Evolutionary conservation across 164 flowering plant species (phyloP), one percentile per base, ranked within the genome.

Genomic region (Chloranthus sessilifolius): DNA sequence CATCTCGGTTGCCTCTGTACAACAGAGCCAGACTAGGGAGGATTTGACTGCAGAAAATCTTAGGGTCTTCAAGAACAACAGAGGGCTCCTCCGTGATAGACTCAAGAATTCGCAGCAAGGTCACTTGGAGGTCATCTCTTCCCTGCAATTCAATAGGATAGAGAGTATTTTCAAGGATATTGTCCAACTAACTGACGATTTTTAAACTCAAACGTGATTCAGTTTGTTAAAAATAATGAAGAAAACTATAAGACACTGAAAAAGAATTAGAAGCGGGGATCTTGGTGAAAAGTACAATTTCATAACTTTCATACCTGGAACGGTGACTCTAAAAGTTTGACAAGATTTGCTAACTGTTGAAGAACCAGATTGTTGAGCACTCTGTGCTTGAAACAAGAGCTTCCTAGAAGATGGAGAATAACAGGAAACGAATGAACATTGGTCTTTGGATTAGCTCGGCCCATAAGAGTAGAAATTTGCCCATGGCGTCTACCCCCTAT

Each of bases 1-100:
- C 99, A 66, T 94, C 99, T 68, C 85, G 89, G 73, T 87, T 89
- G 19, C 90, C 96, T 61, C 76, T 89, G 70, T 89, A 94, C 36
- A 87, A 68, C 35, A 68, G 73, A 53, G 86, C 63, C 28, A 94
- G 65, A 66, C 95, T 81, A 5, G 95, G 96, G 29, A 89, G 92
- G 53, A 89, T 61, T 38, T 75, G 78, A 48, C 66, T 52, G 17
- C 65, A 59, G 42, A 87, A 81, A 57, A 79, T 65, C 12, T 64
- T 59, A 10, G 82, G 69, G 54, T 64, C 72, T 43, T 69, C 72
- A 43, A 78, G 69, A 61, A 94, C 56, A 37, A 68, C 66, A 33
- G 83, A 61, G 8, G 79, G 55, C 55, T 87, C 96, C 61, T 89
- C 95, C 10, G 87, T 65, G 27, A 83, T 63, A 27, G 90, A 75